Evolutionary conservation across 2,329 filamentous ascomycete species (phyloP).

Genomic region (Hypoxylon sp.): DNA sequence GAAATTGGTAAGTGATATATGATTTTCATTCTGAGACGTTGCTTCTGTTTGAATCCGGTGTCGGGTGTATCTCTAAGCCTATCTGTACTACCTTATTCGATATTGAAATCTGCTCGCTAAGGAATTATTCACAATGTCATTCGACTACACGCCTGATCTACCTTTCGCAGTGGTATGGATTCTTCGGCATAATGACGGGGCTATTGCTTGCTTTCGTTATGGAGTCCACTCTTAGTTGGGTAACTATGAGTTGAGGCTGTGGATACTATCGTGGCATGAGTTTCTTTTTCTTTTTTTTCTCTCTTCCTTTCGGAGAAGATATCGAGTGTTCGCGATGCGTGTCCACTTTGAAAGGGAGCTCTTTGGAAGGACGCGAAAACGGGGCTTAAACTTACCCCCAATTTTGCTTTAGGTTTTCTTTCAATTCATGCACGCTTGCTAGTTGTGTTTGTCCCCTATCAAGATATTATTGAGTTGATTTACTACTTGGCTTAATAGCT

Average conservation of each 20-base stretch:
- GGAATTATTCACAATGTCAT: neutral
- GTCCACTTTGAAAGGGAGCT: neutral
- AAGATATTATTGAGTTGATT: neutral
- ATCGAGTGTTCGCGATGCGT: neutral
- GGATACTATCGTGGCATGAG: conserved; percentile 1
- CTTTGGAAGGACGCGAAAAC: neutral
- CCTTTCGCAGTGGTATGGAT: conserved; percentile 3
- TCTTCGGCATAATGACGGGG: conserved; percentile 7
- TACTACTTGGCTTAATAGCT: neutral
- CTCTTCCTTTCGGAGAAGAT: neutral
- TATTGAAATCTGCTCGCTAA: conserved; percentile 5
- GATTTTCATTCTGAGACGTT: conserved; percentile 22
- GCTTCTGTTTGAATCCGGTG: conserved; percentile 7
- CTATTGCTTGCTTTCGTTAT: conserved; percentile 5
- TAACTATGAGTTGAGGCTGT: conserved; percentile 18
- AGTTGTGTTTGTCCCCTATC: neutral
- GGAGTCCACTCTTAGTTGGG: conserved; percentile 12
- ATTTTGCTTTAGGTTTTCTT: neutral
- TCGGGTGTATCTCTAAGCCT: conserved; percentile 2
- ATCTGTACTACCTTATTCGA: neutral
- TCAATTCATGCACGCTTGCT: neutral
- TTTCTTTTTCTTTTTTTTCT: neutral
- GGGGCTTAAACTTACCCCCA: neutral
- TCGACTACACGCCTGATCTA: neutral
- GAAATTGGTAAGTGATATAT: conserved; percentile 1